These are phyloP conservation scores for Alternaria gaisen DNA, from an alignment of 2,329 filamentous ascomycete species.

Conservation along the genomic window DNA sequence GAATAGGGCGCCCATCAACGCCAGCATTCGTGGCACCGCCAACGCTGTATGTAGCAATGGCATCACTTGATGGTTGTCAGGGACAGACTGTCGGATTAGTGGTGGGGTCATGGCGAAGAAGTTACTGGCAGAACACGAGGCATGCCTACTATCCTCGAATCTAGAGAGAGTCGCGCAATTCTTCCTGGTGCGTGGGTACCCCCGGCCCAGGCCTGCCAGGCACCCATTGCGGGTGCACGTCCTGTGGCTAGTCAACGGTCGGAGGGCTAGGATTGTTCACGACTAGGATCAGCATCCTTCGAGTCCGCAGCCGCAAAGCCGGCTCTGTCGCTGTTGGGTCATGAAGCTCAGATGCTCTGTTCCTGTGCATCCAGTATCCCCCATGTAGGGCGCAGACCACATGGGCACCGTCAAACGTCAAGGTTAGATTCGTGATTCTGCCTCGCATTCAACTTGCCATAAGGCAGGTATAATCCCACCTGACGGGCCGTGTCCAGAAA, in stretches of 20 bases:
- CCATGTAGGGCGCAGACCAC: slow-evolving; percentile 48
- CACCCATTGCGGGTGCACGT: slow-evolving; percentile 37
- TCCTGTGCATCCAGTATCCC: slow-evolving; percentile 45
- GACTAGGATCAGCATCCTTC: slow-evolving; percentile 48
- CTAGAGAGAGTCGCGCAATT: slow-evolving; percentile 31
- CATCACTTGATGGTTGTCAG: slow-evolving; percentile 18
- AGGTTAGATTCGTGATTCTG: slow-evolving; percentile 42
- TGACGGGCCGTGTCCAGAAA: slow-evolving; percentile 34
- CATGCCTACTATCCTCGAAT: slow-evolving; percentile 10
- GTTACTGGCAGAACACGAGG: slow-evolving; percentile 2
- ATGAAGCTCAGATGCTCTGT: slow-evolving; percentile 43
- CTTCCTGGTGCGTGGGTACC: slow-evolving; percentile 35
- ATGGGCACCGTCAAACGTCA: slow-evolving; percentile 29
- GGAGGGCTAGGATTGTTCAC: slow-evolving; percentile 45
- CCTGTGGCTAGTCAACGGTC: slow-evolving; percentile 48
- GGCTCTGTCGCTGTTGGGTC: slow-evolving; percentile 43
- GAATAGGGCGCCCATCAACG: slow-evolving; percentile 25
- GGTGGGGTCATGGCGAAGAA: background rate
- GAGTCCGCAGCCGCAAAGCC: slow-evolving; percentile 48
- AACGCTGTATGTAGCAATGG: slow-evolving; percentile 21
- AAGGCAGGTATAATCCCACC: slow-evolving; percentile 44
- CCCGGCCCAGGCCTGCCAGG: slow-evolving; percentile 28
- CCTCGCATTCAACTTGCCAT: slow-evolving; percentile 42
- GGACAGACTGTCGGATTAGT: background rate
- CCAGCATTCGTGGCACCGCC: slow-evolving; percentile 22